A percentile compares a stretch with the other conserved stretches of the same genome.
Evolutionary conservation across 1,284 basidiomycete genomes (phyloP).

Genomic region (Tylopilus sp.): DNA sequence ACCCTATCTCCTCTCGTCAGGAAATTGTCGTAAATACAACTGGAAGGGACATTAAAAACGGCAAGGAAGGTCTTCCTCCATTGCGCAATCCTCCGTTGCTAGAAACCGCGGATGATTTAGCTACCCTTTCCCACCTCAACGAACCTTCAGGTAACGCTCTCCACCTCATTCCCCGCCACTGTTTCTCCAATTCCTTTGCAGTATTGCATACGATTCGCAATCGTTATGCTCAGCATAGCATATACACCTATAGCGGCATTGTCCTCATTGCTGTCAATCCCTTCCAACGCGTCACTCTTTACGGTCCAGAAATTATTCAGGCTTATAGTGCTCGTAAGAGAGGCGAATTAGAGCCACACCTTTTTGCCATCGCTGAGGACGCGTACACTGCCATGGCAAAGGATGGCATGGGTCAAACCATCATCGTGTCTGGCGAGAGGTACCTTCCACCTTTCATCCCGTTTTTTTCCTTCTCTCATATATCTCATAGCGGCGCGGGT

Average conservation of each 20-base stretch:
- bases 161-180: background rate
- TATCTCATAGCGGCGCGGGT: conserved; percentile 78
- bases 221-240: conserved; percentile 94
- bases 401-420: conserved; percentile 94
- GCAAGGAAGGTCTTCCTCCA: conserved; percentile 77
- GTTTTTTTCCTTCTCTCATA: conserved; percentile 22
- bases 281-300: conserved; percentile 88
- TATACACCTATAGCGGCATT: conserved; percentile 99
- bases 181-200: conserved; percentile 30
- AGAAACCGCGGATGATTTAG: conserved; percentile 96
- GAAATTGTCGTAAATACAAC: conserved; percentile 77
- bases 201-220: conserved; percentile 96
- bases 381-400: conserved; percentile 97
- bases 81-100: conserved; percentile 94
- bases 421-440: conserved; percentile 99
- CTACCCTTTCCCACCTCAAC: conserved; percentile 95
- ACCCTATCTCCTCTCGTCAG: conserved; percentile 37
- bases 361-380: conserved; percentile 99
- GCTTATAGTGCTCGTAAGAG: conserved; percentile 90
- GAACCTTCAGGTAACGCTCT: conserved; percentile 81
- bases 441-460: conserved; percentile 34
- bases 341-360: conserved; percentile 94
- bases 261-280: conserved; percentile 98
- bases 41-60: conserved; percentile 69
- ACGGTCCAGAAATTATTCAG: conserved; percentile 96